Percentiles rank a stretch among this genome's conserved stretches.
Conservation (phyloP, 2,329 filamentous ascomycete species). For the Paecilomyces formosus region DNA sequence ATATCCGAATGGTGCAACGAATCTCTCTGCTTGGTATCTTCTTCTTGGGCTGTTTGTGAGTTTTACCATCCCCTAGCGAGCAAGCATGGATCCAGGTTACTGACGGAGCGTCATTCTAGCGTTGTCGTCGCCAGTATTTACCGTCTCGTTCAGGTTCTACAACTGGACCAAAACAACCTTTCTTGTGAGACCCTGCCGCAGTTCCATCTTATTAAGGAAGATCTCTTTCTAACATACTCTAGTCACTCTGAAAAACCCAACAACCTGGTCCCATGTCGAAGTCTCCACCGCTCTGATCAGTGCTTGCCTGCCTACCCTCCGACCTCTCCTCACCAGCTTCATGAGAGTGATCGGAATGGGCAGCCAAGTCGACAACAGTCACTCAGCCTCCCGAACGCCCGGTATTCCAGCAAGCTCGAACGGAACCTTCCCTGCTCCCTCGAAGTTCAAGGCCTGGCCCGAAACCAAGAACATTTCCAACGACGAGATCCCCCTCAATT, state of each 20-base stretch:
- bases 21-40: not conserved
- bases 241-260: constrained; percentile 1
- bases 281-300: not conserved
- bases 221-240: too few species aligned
- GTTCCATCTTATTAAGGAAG: too few species aligned
- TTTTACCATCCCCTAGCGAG: not conserved
- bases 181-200: not conserved
- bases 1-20: not conserved
- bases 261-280: not conserved
- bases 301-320: constrained; percentile 1
- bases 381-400: not conserved
- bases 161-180: constrained; percentile 1
- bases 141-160: not conserved
- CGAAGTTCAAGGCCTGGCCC: not conserved
- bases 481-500: not conserved
- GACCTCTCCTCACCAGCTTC: not conserved
- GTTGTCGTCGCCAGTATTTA: constrained; percentile 1
- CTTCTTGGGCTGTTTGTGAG: not conserved
- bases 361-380: not conserved
- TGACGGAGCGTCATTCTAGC: not conserved
- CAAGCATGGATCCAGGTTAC: not conserved
- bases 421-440: not conserved
- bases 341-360: not conserved
- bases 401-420: not conserved
- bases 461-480: not conserved